Conservation (phyloP, 2,329 filamentous ascomycete species). For the Fusarium heterosporum region DNA sequence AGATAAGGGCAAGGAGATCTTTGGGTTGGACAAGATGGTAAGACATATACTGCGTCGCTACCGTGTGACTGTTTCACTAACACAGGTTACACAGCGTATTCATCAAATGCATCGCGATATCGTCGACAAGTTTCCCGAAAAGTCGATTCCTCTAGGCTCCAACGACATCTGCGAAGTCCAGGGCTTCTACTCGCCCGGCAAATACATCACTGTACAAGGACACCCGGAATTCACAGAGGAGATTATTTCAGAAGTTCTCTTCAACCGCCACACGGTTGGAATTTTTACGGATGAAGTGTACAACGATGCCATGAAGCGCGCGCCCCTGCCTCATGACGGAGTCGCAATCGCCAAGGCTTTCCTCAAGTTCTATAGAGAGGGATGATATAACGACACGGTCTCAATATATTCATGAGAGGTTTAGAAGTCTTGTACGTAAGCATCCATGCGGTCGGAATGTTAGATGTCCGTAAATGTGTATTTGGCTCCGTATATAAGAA, state of each 20-base stretch:
- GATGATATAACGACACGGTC: constrained; percentile 11
- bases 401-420: no score
- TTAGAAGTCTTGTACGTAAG: no score
- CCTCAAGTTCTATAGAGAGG: constrained; percentile 78
- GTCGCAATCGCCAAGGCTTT: constrained; percentile 80
- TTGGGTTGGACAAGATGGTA: constrained; percentile 53
- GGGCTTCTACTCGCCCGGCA: constrained; percentile 55
- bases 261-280: constrained; percentile 70
- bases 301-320: constrained; percentile 74
- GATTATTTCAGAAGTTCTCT: constrained; percentile 55
- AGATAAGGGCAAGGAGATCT: constrained; percentile 55
- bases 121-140: constrained; percentile 55
- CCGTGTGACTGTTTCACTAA: constrained; percentile 70
- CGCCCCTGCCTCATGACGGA: constrained; percentile 79
- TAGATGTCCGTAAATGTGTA: background rate
- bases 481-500: constrained; percentile 2
- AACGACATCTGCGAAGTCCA: constrained; percentile 58
- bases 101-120: constrained; percentile 64
- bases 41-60: constrained; percentile 57
- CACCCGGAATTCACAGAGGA: constrained; percentile 60
- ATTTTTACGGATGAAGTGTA: constrained; percentile 78
- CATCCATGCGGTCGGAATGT: no score
- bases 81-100: constrained; percentile 47
- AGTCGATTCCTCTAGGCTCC: constrained; percentile 55
- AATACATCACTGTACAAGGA: constrained; percentile 59